phyloP scores from a whole-genome alignment of 768 basidiomycete genomes.

The Hygrophorus russula region DNA sequence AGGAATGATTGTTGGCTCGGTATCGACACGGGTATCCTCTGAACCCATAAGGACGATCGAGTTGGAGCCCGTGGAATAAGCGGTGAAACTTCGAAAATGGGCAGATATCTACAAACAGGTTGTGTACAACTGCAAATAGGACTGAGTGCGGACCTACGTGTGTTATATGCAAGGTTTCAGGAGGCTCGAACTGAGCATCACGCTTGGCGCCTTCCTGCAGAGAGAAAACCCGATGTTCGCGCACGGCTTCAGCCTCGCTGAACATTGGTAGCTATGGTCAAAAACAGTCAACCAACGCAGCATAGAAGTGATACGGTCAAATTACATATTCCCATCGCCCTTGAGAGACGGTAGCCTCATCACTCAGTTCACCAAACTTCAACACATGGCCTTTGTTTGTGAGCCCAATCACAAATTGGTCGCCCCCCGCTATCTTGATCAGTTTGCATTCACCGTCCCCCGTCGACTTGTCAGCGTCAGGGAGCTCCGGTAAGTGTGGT shows the following conservation, averaged over 20 bases:
- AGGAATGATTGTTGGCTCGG: constrained; percentile 52
- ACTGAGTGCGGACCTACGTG: constrained; percentile 42
- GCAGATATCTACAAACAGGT: constrained; percentile 59
- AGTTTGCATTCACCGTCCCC: constrained; percentile 31
- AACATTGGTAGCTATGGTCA: constrained; percentile 55
- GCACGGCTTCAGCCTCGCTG: constrained; percentile 48
- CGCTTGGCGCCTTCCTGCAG: constrained; percentile 15
- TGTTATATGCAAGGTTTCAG: constrained; percentile 50
- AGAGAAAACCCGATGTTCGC: constrained; percentile 32
- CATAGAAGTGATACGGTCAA: not conserved
- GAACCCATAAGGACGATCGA: constrained; percentile 72
- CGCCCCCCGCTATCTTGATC: constrained; percentile 73
- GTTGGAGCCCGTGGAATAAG: constrained; percentile 58
- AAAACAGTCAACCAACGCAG: constrained; percentile 4
- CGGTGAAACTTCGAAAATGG: constrained; percentile 73
- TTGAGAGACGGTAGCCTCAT: constrained; percentile 23
- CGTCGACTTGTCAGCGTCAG: constrained; percentile 8
- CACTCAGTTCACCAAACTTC: constrained; percentile 38
- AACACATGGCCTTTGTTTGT: constrained; percentile 74
- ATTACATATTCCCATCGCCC: constrained; percentile 68
- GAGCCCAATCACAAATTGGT: constrained; percentile 63
- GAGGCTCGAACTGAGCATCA: constrained; percentile 20
- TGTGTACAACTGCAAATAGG: constrained; percentile 7
- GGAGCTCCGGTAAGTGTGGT: constrained; percentile 46
- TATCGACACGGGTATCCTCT: constrained; percentile 28